These are phyloP conservation scores for Hyparrhenia diplandra DNA, from an alignment of 176 grass and related monocot genomes.

Conservation along the genomic window DNA sequence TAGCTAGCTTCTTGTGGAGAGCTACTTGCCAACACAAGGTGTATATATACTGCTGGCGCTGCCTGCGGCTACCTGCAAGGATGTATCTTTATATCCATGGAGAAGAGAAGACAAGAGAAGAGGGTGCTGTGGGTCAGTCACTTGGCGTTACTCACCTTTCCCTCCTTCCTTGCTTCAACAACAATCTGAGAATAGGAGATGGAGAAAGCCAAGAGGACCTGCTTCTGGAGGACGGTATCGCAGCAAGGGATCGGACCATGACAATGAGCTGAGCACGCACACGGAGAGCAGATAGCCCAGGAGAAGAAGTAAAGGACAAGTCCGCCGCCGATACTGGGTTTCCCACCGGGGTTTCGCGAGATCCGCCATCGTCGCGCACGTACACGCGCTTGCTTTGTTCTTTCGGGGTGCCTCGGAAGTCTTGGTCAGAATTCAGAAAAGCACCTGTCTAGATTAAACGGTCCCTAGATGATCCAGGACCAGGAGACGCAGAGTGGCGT, in stretches of 20 bases:
- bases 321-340: background rate
- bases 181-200: background rate
- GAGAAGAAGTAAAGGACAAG: conserved; percentile 37
- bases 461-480: no score
- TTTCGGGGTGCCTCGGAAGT: no score
- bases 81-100: background rate
- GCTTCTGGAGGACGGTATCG: conserved; percentile 6
- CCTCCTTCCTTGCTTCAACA: conserved; percentile 31
- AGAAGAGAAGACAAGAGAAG: background rate
- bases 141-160: background rate
- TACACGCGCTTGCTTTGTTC: no score
- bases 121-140: background rate
- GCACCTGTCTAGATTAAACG: no score
- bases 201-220: background rate
- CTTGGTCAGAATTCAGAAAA: no score
- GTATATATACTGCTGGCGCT: no score
- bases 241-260: conserved; percentile 31
- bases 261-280: background rate
- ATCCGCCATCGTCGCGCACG: background rate
- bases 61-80: background rate
- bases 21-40: no score
- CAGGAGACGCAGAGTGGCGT: no score
- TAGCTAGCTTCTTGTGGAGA: background rate
- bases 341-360: background rate
- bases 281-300: background rate